Base-by-base conservation (phyloP, 2,329 filamentous ascomycete genomes). In the Eurotiales sp. region DNA sequence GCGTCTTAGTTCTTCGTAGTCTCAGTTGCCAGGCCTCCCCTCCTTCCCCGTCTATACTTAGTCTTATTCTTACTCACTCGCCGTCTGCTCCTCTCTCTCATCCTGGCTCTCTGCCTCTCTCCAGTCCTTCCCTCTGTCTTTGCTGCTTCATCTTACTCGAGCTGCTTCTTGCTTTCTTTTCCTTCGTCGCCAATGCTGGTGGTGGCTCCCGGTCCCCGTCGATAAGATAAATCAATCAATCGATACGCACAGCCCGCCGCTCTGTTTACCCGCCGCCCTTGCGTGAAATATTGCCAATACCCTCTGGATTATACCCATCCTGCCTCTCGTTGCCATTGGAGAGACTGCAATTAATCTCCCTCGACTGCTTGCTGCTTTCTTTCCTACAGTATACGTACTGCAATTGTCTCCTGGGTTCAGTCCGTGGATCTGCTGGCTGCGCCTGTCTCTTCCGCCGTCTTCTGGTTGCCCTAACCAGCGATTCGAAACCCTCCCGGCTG, bases 171-270 rank as follows among this genome's bases (percentile, higher is more conserved):
- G 21, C 8, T 21, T 14, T 11, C 19, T 15, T 44, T 37, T 21
- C 10, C 23, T 36, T 46, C 55, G 61, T 63, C n/a, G n/a, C n/a
- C n/a, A n/a, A n/a, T 64, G 59, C 61, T 62, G 56, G 60, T 57
- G 63, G 63, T 66, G 61, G 61, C 63, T 64, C 52, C 15, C 41
- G 29, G 17, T 37, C 30, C 30, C 39, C 11, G 11, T 42, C 14
- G 40, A 42, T 42, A 45, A 45, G 27, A 44, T 19, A 45, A 21
- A 45, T 37, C 21, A 19, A 44, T 19, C 32, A 21, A 45, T 37
- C 21, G 17, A 50, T 34, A 43, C 27, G 21, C 41, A 39, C 46
- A 37, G 46, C 46, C 29, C 21, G 44, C 22, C 40, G 29, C 47
- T 19, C 43, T 50, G 36, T 50, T 50, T 49, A 49, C 47, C 25